phyloP scores from a whole-genome alignment of 306 rosid species.

The Vicia villosa region DNA sequence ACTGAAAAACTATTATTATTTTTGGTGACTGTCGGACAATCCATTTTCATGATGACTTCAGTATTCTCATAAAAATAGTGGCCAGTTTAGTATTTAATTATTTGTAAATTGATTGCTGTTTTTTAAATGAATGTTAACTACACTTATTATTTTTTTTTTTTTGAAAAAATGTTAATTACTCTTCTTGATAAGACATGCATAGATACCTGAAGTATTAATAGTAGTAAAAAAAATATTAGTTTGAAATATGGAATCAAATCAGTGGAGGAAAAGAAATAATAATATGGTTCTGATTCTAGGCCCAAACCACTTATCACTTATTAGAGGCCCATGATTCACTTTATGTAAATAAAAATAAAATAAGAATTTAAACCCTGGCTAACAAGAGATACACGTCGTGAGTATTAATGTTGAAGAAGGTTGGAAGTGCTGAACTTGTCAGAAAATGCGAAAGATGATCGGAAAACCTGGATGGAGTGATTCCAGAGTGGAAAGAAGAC shows the following conservation, averaged over 20 bases:
- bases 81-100: not conserved
- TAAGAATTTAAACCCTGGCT: slow-evolving; percentile 3
- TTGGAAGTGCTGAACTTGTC: not conserved
- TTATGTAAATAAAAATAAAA: not conserved
- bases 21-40: not conserved
- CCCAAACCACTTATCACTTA: not conserved
- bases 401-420: not conserved
- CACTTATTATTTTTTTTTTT: too few species aligned
- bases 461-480: not conserved
- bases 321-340: not conserved
- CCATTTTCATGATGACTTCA: not conserved
- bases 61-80: not conserved
- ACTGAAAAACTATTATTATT: not conserved
- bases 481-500: not conserved
- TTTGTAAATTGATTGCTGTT: not conserved
- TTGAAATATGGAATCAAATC: too few species aligned
- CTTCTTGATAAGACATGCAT: too few species aligned
- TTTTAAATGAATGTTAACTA: not conserved
- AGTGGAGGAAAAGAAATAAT: too few species aligned
- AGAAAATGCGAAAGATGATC: not conserved
- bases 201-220: too few species aligned
- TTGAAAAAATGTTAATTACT: too few species aligned
- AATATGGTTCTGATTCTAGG: not conserved
- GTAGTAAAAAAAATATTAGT: too few species aligned
- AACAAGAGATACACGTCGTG: not conserved